Base-by-base conservation (phyloP, 1,139 yeast genomes). In the Nakaseomyces nivariensis region DNA sequence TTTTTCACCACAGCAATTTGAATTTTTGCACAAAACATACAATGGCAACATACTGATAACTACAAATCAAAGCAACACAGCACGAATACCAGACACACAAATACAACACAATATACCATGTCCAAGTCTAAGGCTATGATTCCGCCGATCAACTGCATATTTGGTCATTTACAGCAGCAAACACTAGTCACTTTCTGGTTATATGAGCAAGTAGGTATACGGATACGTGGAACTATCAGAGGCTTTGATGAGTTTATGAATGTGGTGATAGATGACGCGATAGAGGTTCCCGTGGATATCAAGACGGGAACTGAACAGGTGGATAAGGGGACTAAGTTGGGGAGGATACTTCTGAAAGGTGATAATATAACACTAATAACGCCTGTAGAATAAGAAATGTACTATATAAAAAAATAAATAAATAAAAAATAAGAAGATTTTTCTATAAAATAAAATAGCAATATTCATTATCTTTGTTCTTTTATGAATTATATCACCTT, bases 191-290 rank as follows among this genome's bases (percentile, higher is more conserved):
- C 83, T 25, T 79, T 90, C 43, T 90, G 97, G 97, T 73, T 90
- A 27, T 89, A 76, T 59, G 97, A 92, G 62, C 97, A 92, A 65
- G 77, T 83, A 0, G 81, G 80, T 34, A 75, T 77, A 58, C 74
- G 95, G 54, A 78, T 94, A 31, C 89, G 85, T 58, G 98, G 98
- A 1, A 79, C 77, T 56, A 83, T 92, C 46, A 74, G 73, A 50
- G 99, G 99, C 1, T 92, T 94, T 67, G 99, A 94, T 67, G 98
- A 94, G 70, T 92, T 89, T 62, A 92, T 94, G 98, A 94, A 94
- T 62, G 70, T 94, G 17, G 97, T 90, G n/a, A 71, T 94, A 11
- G 96, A 87, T 53, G 92, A 89, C 51, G 96, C 97, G 0, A 75
- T 77, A 17, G 96, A 92, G 60, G 71, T 85, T n/a, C 65, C 67